phyloP scores from a whole-genome alignment of 2,329 filamentous ascomycete species.

The Rutstroemia sp. region DNA sequence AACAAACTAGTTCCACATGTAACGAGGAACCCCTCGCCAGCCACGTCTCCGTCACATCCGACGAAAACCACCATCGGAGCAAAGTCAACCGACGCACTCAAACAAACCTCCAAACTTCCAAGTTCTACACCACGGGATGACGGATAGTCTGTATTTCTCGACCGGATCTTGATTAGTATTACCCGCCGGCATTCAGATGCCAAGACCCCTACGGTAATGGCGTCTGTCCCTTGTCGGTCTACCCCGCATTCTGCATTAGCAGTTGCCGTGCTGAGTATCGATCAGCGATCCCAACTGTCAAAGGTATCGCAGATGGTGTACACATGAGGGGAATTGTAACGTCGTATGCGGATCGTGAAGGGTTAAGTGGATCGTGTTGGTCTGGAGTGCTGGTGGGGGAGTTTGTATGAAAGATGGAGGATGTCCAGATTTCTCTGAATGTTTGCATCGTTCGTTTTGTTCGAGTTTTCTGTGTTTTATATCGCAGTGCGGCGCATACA shows the following conservation, averaged over 20 bases:
- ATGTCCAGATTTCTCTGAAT: not conserved
- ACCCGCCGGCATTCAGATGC: too few species aligned
- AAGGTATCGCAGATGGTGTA: not conserved
- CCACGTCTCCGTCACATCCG: too few species aligned
- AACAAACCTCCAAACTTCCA: too few species aligned
- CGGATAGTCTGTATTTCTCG: too few species aligned
- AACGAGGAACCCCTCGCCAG: too few species aligned
- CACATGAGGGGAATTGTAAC: conserved; percentile 2
- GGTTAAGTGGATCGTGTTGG: not conserved
- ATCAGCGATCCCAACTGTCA: not conserved
- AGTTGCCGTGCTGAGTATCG: not conserved
- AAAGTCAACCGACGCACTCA: too few species aligned
- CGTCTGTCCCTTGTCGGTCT: not conserved
- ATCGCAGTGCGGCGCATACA: not conserved
- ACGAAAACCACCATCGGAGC: too few species aligned
- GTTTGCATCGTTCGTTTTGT: not conserved
- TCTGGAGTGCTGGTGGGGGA: not conserved
- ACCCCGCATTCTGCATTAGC: conserved; percentile 3
- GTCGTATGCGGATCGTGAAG: conserved; percentile 1
- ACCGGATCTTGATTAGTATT: too few species aligned
- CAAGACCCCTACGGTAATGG: not conserved
- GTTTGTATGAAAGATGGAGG: not conserved
- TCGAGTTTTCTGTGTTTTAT: too few species aligned
- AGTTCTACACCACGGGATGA: too few species aligned
- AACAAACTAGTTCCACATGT: too few species aligned